A percentile compares a stretch with the other conserved stretches of the same genome.
Conservation (phyloP, 805 yeast species). For the Vanderwaltozyma polyspora region DNA sequence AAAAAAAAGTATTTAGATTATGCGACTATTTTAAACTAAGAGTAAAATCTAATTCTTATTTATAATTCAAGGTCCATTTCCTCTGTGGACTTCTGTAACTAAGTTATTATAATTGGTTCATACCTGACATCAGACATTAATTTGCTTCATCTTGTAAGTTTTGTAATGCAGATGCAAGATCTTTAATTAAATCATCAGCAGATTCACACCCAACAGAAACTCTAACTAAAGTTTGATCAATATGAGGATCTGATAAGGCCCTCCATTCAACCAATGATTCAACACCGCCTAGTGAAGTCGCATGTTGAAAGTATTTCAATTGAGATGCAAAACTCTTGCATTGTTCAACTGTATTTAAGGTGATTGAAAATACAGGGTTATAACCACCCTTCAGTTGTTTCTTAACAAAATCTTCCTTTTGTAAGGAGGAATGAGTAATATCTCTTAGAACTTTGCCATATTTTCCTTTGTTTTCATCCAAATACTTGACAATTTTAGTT, state of each 20-base stretch:
- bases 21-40: too few species aligned
- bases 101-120: too few species aligned
- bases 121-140: too few species aligned
- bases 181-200: conserved; percentile 63
- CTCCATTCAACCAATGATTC: conserved; percentile 91
- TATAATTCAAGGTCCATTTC: too few species aligned
- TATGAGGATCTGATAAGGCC: conserved; percentile 53
- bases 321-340: conserved; percentile 58
- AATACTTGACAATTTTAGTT: conserved; percentile 45
- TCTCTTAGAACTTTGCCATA: conserved; percentile 37
- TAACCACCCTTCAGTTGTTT: conserved; percentile 56
- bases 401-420: conserved; percentile 53
- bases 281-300: conserved; percentile 87
- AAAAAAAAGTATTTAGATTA: too few species aligned
- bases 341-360: conserved; percentile 35
- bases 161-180: conserved; percentile 50
- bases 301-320: conserved; percentile 69
- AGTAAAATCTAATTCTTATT: too few species aligned
- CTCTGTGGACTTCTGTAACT: too few species aligned
- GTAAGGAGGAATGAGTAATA: conserved; percentile 67
- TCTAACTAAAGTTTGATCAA: conserved; percentile 50
- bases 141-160: conserved; percentile 6
- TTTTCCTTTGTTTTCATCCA: conserved; percentile 38
- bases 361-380: conserved; percentile 69
- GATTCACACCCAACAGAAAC: conserved; percentile 76